Base-by-base conservation (phyloP, 331 rosid species). In the Saraca asoca region DNA sequence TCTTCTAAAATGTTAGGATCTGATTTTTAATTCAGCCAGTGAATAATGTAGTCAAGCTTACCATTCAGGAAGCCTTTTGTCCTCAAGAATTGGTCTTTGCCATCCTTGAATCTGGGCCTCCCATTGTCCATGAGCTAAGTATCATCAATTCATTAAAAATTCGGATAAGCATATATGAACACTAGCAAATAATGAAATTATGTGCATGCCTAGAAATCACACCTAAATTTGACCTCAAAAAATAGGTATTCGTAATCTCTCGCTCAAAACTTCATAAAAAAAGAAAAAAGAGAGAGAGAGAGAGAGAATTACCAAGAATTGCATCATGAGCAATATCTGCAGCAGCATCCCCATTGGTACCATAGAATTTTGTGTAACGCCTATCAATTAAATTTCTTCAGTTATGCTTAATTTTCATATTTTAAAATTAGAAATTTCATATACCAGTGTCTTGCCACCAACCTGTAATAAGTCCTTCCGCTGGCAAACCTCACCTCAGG, bases 21-120 rank as follows among this genome's bases (percentile, higher is more conserved):
- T 69, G 71, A 63, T 24, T 16, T 51, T 29, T 20, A 7, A 10
- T 39, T 10, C 51, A 56, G 17, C n/a, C 51, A 57, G 68, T 29
- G 37, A 71, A 80, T 62, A 52, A 71, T 59, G 29, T 24, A 70
- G 35, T 37, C 19, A 62, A 72, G 74, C 87, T 71, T 79, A 89
- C 98, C 98, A 93, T 76, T 93, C 93, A 60, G 98, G 98, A 84
- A 87, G 57, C 57, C 91, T 85, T 82, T 93, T 76, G 84, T 93
- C 98, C 68, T 93, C 90, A 51, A 93, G 85, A 76, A 93, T 67
- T 33, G 98, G 94, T 78, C 85, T 85, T 89, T 93, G 98, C 96
- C 96, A 93, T 58, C 85, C 91, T 69, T 87, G 95, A 39, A 93
- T 85, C 79, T 93, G 87, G 44, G 90, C 75, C 82, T 93, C 98